Base-by-base conservation (phyloP, 2,329 filamentous ascomycete genomes). In the Verticillium dahliae region DNA sequence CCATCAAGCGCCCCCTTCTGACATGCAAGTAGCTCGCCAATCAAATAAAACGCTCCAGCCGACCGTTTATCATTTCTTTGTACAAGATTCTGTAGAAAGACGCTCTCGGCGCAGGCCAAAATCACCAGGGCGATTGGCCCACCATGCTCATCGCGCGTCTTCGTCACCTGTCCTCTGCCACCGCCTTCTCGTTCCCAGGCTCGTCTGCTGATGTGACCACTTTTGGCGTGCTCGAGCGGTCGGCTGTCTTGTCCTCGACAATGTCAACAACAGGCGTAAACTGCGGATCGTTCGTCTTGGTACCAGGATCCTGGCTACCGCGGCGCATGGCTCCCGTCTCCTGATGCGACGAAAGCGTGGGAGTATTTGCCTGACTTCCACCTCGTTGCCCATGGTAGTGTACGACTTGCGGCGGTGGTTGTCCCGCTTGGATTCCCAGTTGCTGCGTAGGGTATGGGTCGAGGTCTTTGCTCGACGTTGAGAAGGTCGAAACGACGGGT, bases 401-500 rank as follows among this genome's bases (percentile, higher is more conserved):
- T 35, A 89, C 79, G 2, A 89, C 86, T 69, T 89, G 86, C 10
- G 86, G 86, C 33, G 85, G 85, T 15, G 81, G 78, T 70, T 88
- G 85, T 15, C 85, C 85, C 45, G 82, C 82, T 66, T 87, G 83
- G 2, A 84, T 81, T 15, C 85, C 86, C 5, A 89, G 74, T 58
- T 88, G 78, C 67, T 89, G 84, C 34, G 85, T 87, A 5, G 87
- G 86, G 68, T 89, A 89, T 0, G 84, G 87, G 67, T 89, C 84
- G 37, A 90, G 75, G 69, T 90, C 87, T 71, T 87, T 87, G 73
- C 86, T 89, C 10, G 86, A 89, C 1, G 87, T 90, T 39, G 86
- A 89, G 68, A 90, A 90, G 27, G 85, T 87, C 55, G 86, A 89
- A 54, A 89, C 83, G 27, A 89, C 78, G 5, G 87, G 86, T 70